These are phyloP conservation scores for Pyricularia grisea DNA, from an alignment of 2,329 filamentous ascomycete genomes.

Conservation along the genomic window DNA sequence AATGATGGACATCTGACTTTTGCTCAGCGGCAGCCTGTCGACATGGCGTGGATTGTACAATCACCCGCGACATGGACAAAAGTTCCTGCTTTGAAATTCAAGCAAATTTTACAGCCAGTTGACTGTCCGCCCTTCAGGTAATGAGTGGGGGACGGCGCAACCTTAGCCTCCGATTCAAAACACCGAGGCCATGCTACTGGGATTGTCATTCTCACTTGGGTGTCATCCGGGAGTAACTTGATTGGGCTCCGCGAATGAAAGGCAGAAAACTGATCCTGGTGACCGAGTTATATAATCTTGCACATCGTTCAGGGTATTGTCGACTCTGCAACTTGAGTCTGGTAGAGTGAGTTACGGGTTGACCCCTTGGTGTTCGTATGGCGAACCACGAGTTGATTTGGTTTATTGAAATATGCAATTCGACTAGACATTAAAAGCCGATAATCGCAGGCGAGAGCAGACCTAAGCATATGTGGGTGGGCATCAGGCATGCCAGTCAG, in stretches of 20 bases:
- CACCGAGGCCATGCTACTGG: background rate
- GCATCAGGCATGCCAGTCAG: background rate
- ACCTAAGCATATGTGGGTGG: no score
- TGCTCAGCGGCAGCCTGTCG: background rate
- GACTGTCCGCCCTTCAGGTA: background rate
- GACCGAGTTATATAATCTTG: background rate
- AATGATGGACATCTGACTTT: background rate
- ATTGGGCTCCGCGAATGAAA: background rate
- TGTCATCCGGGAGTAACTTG: background rate
- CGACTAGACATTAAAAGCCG: no score
- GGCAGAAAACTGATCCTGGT: background rate
- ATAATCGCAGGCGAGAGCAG: no score
- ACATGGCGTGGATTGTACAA: background rate
- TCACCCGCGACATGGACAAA: background rate
- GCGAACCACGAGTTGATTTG: no score
- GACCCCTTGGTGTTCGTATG: background rate
- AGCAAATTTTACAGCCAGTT: background rate
- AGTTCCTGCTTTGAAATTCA: background rate
- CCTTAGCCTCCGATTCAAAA: background rate
- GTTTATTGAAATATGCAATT: no score
- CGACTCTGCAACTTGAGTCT: background rate
- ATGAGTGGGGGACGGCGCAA: background rate
- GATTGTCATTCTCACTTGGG: background rate
- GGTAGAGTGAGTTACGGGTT: background rate
- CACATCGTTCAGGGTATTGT: background rate